Conservation (phyloP, 208 protist species). For the Trypanosoma melophagium region DNA sequence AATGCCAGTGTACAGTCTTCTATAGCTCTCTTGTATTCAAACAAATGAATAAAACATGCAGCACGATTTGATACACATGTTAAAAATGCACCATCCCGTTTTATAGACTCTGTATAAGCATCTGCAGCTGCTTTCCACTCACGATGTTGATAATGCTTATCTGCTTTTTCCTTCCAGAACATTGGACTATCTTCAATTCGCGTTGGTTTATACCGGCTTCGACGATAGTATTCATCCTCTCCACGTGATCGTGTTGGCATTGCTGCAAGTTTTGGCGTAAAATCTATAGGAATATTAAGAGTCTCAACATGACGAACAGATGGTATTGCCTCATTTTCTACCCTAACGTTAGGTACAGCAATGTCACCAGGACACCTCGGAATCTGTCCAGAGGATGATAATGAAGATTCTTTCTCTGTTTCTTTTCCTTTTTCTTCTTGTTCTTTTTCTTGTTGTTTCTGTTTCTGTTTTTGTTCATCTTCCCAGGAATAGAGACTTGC, state of each 20-base stretch:
- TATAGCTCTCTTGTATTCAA: conserved; percentile 72
- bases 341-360: not conserved
- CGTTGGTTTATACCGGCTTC: conserved; percentile 90
- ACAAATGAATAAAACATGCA: conserved; percentile 80
- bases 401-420: not conserved
- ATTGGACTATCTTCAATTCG: conserved; percentile 90
- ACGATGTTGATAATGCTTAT: conserved; percentile 72
- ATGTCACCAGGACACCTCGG: conserved; percentile 19
- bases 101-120: conserved; percentile 91
- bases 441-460: conserved; percentile 8
- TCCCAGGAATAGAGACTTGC: conserved; percentile 80
- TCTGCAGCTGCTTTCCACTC: conserved; percentile 79
- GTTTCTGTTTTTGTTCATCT: conserved; percentile 26
- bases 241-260: conserved; percentile 85
- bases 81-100: conserved; percentile 90
- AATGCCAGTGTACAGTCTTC: conserved; percentile 90
- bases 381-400: not conserved
- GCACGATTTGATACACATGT: conserved; percentile 88
- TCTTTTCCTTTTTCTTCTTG: not conserved
- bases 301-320: conserved; percentile 69
- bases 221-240: conserved; percentile 91
- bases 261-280: conserved; percentile 77
- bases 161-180: conserved; percentile 91
- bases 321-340: conserved; percentile 26
- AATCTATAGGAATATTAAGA: conserved; percentile 77